A percentile compares a stretch with the other conserved stretches of the same genome.
Conservation (phyloP, 2,329 filamentous ascomycete genomes). For the Aureobasidium pullulans region DNA sequence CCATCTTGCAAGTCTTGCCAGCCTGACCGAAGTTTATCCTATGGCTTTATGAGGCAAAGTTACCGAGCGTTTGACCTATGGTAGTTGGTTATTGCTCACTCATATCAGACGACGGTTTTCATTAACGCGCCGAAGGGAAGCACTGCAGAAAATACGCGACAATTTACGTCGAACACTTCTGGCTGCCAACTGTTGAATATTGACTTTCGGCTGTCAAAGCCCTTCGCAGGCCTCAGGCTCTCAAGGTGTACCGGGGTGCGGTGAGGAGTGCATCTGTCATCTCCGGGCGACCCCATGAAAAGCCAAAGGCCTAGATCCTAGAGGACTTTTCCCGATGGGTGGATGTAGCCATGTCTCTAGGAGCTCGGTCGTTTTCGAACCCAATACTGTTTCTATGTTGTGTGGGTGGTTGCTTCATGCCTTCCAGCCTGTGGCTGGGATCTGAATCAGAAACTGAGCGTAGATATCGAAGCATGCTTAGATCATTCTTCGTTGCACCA, state of each 20-base stretch:
- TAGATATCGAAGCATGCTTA: conserved; percentile 8
- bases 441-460: neutral
- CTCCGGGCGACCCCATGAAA: neutral
- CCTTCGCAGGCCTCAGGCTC: neutral
- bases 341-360: neutral
- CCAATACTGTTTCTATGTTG: neutral
- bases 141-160: neutral
- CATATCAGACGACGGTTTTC: neutral
- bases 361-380: neutral
- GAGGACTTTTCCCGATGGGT: neutral
- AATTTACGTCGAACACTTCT: neutral
- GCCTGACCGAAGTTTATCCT: neutral
- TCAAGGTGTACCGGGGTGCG: neutral
- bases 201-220: neutral
- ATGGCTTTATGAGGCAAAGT: neutral
- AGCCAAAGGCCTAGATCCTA: neutral
- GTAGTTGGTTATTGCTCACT: neutral
- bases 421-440: neutral
- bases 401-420: neutral
- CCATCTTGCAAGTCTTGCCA: neutral
- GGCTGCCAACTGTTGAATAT: neutral
- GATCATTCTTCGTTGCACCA: neutral
- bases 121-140: neutral
- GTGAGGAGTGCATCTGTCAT: neutral
- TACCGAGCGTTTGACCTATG: neutral